Conservation (phyloP, 306 rosid species). For the Rubus parviflorus region DNA sequence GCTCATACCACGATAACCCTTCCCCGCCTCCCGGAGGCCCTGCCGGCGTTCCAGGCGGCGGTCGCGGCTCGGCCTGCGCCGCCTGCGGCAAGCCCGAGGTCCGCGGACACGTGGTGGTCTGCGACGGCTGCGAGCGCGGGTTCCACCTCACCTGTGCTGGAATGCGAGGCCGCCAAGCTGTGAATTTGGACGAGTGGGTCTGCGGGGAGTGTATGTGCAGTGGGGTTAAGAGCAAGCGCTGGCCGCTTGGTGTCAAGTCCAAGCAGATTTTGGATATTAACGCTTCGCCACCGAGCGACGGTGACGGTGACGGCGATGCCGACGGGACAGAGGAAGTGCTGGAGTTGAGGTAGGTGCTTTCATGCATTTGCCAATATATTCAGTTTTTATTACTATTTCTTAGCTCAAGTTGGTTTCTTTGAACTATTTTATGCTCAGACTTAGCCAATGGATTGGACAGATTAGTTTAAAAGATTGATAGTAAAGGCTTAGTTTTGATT, state of each 20-base stretch:
- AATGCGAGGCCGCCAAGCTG: conserved; percentile 56
- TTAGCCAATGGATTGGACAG: too few relatives aligned
- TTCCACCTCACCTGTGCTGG: conserved; percentile 78
- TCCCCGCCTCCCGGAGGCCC: conserved; percentile 74
- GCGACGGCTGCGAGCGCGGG: conserved; percentile 95
- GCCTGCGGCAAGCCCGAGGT: conserved; percentile 56
- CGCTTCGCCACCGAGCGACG: conserved; percentile 92
- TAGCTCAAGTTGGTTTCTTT: not conserved
- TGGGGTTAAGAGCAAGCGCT: conserved; percentile 82
- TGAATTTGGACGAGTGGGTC: conserved; percentile 69
- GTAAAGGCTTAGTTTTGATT: not conserved
- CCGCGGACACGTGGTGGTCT: conserved; percentile 58
- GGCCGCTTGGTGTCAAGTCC: conserved; percentile 93
- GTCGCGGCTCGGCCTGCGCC: conserved; percentile 39
- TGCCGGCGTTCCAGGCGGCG: conserved; percentile 49
- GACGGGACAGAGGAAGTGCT: conserved; percentile 41
- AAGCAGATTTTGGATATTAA: conserved; percentile 86
- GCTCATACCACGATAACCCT: conserved; percentile 76
- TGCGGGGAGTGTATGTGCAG: conserved; percentile 65
- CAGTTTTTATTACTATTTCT: not conserved
- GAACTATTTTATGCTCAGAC: not conserved
- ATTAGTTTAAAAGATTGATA: not conserved
- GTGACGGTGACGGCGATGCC: conserved; percentile 2
- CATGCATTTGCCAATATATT: conserved; percentile 3
- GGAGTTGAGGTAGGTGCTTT: conserved; percentile 59